These are phyloP conservation scores for Diaporthe sp. DNA, from an alignment of 2,329 filamentous ascomycete species.

Conservation along the genomic window DNA sequence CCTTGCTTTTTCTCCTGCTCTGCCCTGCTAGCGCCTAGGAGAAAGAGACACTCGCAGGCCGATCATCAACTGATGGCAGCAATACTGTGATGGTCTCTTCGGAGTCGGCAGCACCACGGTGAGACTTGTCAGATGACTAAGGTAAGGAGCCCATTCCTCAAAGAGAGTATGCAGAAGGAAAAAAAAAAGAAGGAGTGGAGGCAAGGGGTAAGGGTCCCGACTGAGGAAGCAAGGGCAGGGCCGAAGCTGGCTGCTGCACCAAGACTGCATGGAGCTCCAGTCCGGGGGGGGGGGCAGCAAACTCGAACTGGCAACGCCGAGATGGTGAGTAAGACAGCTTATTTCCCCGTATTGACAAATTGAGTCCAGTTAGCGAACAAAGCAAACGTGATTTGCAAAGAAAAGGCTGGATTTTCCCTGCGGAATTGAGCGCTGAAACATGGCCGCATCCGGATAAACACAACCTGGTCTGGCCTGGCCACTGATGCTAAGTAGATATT, in stretches of 20 bases:
- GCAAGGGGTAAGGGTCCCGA: slow-evolving; percentile 25
- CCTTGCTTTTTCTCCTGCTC: slow-evolving; percentile 26
- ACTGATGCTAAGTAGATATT: slow-evolving; percentile 13
- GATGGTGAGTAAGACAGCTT: slow-evolving; percentile 32
- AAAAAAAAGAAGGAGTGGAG: slow-evolving; percentile 13
- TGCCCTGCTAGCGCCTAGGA: slow-evolving; percentile 25
- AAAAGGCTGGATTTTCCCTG: slow-evolving; percentile 10
- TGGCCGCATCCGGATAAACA: slow-evolving; percentile 36
- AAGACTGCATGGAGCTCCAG: slow-evolving; percentile 4
- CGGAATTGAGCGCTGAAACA: slow-evolving; percentile 35
- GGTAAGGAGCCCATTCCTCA: slow-evolving; percentile 22
- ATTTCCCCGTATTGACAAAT: slow-evolving; percentile 31
- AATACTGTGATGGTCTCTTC: slow-evolving; percentile 3
- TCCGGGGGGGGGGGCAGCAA: slow-evolving; percentile 5
- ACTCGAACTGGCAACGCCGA: slow-evolving; percentile 21
- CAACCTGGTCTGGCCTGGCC: slow-evolving; percentile 14
- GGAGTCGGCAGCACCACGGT: slow-evolving; percentile 23
- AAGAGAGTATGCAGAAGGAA: slow-evolving; percentile 8
- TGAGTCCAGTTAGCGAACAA: slow-evolving; percentile 26
- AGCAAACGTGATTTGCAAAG: slow-evolving; percentile 30
- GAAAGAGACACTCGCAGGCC: slow-evolving; percentile 24
- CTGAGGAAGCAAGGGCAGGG: slow-evolving; percentile 25
- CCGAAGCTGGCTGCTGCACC: slow-evolving; percentile 13
- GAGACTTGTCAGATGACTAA: slow-evolving; percentile 32
- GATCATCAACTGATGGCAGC: slow-evolving; percentile 26